Conservation (phyloP, 768 basidiomycete genomes). For the Cystofilobasidium ferigula region DNA sequence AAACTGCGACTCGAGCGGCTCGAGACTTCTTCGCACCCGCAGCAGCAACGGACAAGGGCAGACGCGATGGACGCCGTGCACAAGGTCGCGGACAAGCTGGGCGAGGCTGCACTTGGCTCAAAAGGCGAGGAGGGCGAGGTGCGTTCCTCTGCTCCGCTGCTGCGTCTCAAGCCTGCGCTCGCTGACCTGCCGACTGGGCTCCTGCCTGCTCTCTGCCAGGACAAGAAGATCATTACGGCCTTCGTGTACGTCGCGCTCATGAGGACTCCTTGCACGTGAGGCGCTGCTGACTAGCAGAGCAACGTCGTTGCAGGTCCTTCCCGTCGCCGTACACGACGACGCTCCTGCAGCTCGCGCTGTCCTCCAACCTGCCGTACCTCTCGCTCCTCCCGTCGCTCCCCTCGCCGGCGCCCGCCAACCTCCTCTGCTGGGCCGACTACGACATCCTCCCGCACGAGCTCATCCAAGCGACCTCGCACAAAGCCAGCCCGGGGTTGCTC, state of each 20-base stretch:
- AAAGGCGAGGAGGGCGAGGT: too few species aligned
- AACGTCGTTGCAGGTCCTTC: conserved; percentile 38
- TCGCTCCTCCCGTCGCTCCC: conserved; percentile 35
- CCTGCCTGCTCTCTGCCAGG: neutral
- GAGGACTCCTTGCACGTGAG: neutral
- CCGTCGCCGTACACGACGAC: conserved; percentile 50
- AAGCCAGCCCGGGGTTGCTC: conserved; percentile 44
- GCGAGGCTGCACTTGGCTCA: neutral
- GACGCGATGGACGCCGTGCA: neutral
- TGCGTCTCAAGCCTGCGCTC: too few species aligned
- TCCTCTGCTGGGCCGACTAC: conserved; percentile 60
- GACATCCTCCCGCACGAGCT: conserved; percentile 71
- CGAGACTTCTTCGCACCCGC: neutral
- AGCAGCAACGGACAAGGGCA: too few species aligned
- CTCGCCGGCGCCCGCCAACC: conserved; percentile 34
- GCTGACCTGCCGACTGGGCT: neutral
- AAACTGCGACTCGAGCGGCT: too few species aligned
- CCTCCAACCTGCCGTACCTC: conserved; percentile 33
- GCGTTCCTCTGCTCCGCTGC: too few species aligned
- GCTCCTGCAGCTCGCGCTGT: conserved; percentile 45
- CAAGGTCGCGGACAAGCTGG: neutral
- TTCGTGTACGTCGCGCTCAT: conserved; percentile 1
- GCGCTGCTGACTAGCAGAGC: neutral
- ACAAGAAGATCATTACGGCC: neutral
- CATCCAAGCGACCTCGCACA: conserved; percentile 41